Evolutionary conservation across 441 rosid species (phyloP), one percentile per base, ranked within the genome.

Genomic region (Populus hybrid): DNA sequence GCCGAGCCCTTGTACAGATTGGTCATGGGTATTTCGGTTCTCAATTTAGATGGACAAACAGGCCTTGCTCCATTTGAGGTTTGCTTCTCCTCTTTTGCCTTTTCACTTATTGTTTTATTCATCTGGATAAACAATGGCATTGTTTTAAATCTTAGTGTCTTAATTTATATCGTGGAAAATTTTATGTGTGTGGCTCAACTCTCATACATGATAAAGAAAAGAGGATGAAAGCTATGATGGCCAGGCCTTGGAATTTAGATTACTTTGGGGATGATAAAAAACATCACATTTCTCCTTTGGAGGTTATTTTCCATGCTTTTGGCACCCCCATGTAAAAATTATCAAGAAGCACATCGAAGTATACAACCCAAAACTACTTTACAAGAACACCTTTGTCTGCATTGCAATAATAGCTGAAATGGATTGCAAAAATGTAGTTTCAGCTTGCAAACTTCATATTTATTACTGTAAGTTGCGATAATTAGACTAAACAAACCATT

Each of bases 1-100:
- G 95, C 90, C 0, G 95, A 89, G 86, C 99, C 97, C 76, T 81
- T 97, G 82, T 91, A 89, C 89, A 90, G 99, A 81, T 82, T 97
- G 91, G 80, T 90, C 34, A 89, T 93, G 95, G 94, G 97, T 6
- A 81, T 93, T 71, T 97, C 99, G 14, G 71, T 90, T 82, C 78
- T 97, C 70, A 86, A 94, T 86, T 79, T 94, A 80, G 97, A 92
- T 81, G 92, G 92, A 63, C 92, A 83, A 80, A 81, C 76, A 66
- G 88, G 91, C 63, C 88, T 94, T 83, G 91, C 96, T 24, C 24
- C 24, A 24, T 24, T 24, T 24, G 24, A 24, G 24, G 24, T 24
- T 24, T 24, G 24, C 24, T 24, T 24, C 24, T 24, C 24, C 24
- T 24, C 24, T 24, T 24, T 24, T 24, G 24, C 24, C 24, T 24